Base-by-base conservation (phyloP, 805 yeast genomes). In the Ogataea minuta region DNA sequence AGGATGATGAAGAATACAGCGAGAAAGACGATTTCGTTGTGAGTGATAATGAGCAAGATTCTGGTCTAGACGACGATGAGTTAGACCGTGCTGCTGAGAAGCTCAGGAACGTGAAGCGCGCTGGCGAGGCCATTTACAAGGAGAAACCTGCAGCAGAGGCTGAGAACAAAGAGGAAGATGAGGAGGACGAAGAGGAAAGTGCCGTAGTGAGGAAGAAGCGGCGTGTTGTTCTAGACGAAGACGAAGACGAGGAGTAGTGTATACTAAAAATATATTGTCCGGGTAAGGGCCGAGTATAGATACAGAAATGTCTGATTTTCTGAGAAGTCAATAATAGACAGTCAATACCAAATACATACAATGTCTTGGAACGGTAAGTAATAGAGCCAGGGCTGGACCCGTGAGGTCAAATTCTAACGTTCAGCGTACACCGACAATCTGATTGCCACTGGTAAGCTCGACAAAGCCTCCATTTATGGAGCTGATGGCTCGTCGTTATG, bases 381-480 rank as follows among this genome's bases (percentile, higher is more conserved):
- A 11, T 19, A 17, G 29, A 10, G 16, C 26, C 11, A 8, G 21
- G 21, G 24, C 13, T 13, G 11, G 21, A 14, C 14, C 25, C 15
- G 21, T 12, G 7, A 9, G 11, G 12, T 4, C 10, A 8, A n/a
- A 4, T 7, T 21, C 50, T 46, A 41, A 41, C 45, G 16, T 13
- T 21, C 41, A 89, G 97, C 97, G 45, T 93, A 93, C 76, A 89
- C 96, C 39, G 98, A 93, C 63, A 91, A 89, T 69, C 79, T 93
- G 53, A 69, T 84, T 51, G 85, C 82, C 41, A 84, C 97, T 36
- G 87, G 88, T 47, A 87, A 86, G 64, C 73, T 93, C 50, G 97
- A 91, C 69, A 80, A 80, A 63, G 96, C 98, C 23, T 93, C 95
- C 28, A 79, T 93, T 52, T 90, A 85, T 67, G 90, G 97, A 8